A percentile compares a stretch with the other conserved stretches of the same genome.
Conservation (phyloP, 2,329 filamentous ascomycete genomes). For the Botrytis elliptica region DNA sequence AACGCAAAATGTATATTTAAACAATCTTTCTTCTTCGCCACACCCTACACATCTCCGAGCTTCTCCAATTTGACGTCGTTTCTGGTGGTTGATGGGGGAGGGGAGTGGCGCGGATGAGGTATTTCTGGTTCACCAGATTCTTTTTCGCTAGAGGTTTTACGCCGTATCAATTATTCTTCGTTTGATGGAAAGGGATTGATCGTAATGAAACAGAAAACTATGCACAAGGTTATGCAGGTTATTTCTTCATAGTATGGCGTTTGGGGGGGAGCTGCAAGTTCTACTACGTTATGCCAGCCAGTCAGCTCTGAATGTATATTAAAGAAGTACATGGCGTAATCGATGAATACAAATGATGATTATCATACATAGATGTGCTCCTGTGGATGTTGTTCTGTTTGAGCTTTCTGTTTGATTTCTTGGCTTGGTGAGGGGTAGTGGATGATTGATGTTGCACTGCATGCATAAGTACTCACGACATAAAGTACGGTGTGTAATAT, state of each 20-base stretch:
- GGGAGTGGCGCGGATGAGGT: not conserved
- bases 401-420: not conserved
- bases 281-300: not conserved
- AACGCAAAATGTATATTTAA: constrained; percentile 17
- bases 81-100: not conserved
- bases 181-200: not conserved
- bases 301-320: constrained; percentile 18
- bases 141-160: not conserved
- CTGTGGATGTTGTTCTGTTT: not conserved
- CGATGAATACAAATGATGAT: constrained; percentile 1
- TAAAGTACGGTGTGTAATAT: not conserved
- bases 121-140: not conserved
- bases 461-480: not conserved
- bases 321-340: constrained; percentile 7
- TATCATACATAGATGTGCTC: not conserved
- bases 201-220: constrained; percentile 21
- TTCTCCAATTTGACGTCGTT: not conserved
- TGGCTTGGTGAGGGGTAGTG: not conserved
- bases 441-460: not conserved
- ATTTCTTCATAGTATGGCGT: constrained; percentile 24
- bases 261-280: constrained; percentile 14
- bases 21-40: not conserved
- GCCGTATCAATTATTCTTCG: not conserved
- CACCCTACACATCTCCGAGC: not conserved
- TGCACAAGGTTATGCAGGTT: constrained; percentile 21